phyloP scores from a whole-genome alignment of 768 basidiomycete genomes.

The Panellus pusillus region DNA sequence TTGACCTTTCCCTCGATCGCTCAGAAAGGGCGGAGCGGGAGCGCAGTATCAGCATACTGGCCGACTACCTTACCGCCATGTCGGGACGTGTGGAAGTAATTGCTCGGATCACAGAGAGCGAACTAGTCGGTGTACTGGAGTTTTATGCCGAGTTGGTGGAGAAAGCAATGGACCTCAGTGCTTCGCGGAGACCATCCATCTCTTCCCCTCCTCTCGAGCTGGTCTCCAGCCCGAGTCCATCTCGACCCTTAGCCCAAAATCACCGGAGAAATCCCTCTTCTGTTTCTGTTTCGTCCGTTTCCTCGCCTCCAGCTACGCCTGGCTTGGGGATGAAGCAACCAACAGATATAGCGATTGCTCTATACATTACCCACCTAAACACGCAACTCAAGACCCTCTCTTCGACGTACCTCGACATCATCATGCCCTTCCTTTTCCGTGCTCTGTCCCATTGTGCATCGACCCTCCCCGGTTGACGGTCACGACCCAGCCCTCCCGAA shows the following conservation, averaged over 20 bases:
- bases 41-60: slow-evolving; percentile 61
- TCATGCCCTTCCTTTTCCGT: slow-evolving; percentile 76
- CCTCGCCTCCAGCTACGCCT: slow-evolving; percentile 30
- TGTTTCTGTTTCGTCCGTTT: slow-evolving; percentile 47
- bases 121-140: slow-evolving; percentile 52
- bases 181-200: slow-evolving; percentile 23
- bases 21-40: slow-evolving; percentile 58
- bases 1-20: slow-evolving; percentile 35
- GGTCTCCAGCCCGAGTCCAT: slow-evolving; percentile 29
- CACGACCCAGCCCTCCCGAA: slow-evolving; percentile 36
- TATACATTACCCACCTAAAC: slow-evolving; percentile 66
- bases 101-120: slow-evolving; percentile 60
- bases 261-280: slow-evolving; percentile 68
- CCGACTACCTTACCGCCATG: slow-evolving; percentile 54
- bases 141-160: slow-evolving; percentile 65
- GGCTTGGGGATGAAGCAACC: slow-evolving; percentile 43
- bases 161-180: slow-evolving; percentile 11
- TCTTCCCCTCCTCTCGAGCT: slow-evolving; percentile 35
- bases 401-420: slow-evolving; percentile 48
- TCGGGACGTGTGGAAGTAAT: slow-evolving; percentile 52
- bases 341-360: slow-evolving; percentile 59
- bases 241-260: slow-evolving; percentile 29
- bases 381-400: slow-evolving; percentile 61
- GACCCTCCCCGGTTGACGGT: slow-evolving; percentile 67
- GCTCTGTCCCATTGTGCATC: slow-evolving; percentile 63